These are phyloP conservation scores for Talaromyces piceae DNA, from an alignment of 2,329 filamentous ascomycete species.

Conservation along the genomic window DNA sequence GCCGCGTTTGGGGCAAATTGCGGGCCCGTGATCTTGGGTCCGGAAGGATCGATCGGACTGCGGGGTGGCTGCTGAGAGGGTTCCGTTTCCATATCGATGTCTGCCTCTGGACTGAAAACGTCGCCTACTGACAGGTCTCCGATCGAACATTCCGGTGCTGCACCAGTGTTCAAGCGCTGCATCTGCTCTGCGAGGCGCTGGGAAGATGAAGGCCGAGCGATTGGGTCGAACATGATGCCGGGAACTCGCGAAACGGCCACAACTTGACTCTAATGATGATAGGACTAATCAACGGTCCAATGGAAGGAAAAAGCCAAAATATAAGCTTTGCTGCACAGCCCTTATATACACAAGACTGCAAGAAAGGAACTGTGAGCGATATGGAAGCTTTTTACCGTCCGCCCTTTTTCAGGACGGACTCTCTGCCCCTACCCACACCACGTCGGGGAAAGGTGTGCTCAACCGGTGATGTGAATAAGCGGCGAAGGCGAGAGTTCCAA, in stretches of 20 bases:
- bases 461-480: conserved; percentile 15
- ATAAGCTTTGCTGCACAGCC: neutral
- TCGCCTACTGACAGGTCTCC: conserved; percentile 34
- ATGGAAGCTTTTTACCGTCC: conserved; percentile 38
- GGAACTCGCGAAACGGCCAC: neutral
- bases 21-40: conserved; percentile 22
- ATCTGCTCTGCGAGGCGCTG: conserved; percentile 11
- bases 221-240: conserved; percentile 9
- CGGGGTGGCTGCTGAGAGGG: conserved; percentile 13
- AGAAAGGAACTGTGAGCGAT: neutral
- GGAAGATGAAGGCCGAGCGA: conserved; percentile 4
- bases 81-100: conserved; percentile 19
- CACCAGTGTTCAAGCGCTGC: conserved; percentile 12
- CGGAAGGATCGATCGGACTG: conserved; percentile 10
- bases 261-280: neutral
- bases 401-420: conserved; percentile 47
- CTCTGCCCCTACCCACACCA: conserved; percentile 41
- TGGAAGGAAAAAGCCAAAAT: neutral
- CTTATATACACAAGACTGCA: neutral
- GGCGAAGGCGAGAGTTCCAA: neutral
- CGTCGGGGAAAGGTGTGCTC: conserved; percentile 22
- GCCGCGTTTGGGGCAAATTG: conserved; percentile 13
- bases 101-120: conserved; percentile 32
- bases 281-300: neutral
- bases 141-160: conserved; percentile 16